These are phyloP conservation scores for Vitis hybrid DNA, from an alignment of 177 flowering plant genomes.

Conservation along the genomic window DNA sequence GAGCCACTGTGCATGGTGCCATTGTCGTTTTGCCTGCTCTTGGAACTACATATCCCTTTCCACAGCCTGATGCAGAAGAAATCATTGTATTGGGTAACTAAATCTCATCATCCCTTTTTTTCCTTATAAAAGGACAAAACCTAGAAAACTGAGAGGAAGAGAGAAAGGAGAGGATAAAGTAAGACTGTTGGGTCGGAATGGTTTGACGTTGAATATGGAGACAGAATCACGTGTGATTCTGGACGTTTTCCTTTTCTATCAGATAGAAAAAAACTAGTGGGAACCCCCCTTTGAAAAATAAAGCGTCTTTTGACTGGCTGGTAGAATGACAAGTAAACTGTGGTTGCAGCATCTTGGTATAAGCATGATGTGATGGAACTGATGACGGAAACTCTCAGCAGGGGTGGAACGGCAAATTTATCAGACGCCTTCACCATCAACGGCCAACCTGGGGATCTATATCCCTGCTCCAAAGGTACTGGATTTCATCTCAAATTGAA, in stretches of 20 bases:
- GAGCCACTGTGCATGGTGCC: slow-evolving; percentile 27
- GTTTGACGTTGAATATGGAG: no score
- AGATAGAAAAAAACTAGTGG: no score
- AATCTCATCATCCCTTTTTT: no score
- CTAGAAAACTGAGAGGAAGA: no score
- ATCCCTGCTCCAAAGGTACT: slow-evolving; percentile 22
- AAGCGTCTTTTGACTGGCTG: no score
- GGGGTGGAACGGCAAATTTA: slow-evolving; percentile 10
- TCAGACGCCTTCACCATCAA: slow-evolving; percentile 31
- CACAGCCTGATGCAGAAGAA: slow-evolving; percentile 13
- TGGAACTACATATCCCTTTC: slow-evolving; percentile 17
- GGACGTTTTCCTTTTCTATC: not conserved
- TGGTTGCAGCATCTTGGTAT: no score
- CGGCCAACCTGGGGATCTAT: slow-evolving; percentile 33
- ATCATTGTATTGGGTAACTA: slow-evolving; percentile 12
- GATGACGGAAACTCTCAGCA: not conserved
- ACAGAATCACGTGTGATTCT: not conserved
- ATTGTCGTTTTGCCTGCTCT: slow-evolving; percentile 8
- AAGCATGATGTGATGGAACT: not conserved
- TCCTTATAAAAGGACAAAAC: no score
- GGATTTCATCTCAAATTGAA: not conserved
- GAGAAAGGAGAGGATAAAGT: no score
- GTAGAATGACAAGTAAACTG: no score
- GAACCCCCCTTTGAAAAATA: no score
- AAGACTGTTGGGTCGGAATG: no score